Conservation (phyloP, 2,329 filamentous ascomycete species). For the Paecilomyces fulvus region DNA sequence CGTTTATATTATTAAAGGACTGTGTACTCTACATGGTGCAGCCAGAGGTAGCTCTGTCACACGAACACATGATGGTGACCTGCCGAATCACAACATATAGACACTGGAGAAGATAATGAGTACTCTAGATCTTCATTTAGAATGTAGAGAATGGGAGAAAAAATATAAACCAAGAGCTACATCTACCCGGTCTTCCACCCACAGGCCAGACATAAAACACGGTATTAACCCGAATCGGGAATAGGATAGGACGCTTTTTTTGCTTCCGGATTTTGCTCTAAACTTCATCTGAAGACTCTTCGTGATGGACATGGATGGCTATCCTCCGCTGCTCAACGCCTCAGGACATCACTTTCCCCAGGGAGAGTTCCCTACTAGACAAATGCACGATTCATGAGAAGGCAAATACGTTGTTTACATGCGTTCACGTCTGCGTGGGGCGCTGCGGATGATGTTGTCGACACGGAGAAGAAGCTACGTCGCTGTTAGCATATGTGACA, state of each 20-base stretch:
- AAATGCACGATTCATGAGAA: neutral
- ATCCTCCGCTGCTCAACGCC: neutral
- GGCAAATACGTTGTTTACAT: slow-evolving; percentile 42
- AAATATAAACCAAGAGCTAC: neutral
- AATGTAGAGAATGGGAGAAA: neutral
- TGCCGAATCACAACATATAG: too few species aligned
- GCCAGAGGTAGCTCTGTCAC: too few species aligned
- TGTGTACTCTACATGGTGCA: too few species aligned
- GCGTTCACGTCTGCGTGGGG: slow-evolving; percentile 72
- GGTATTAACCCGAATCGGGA: neutral
- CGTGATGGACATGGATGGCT: neutral
- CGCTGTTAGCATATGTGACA: slow-evolving; percentile 19
- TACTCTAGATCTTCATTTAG: too few species aligned
- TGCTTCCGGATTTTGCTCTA: neutral
- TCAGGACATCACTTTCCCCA: neutral
- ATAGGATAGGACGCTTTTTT: neutral
- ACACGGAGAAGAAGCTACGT: slow-evolving; percentile 75
- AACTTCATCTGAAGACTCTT: neutral
- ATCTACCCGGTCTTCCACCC: neutral
- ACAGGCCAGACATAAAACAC: neutral
- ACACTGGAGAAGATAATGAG: too few species aligned
- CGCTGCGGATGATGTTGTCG: slow-evolving; percentile 94
- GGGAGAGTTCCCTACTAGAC: neutral
- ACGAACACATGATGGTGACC: too few species aligned
- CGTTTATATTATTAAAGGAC: too few species aligned